Evolutionary conservation across 306 rosid species (phyloP).

Genomic region (Mucuna pruriens): DNA sequence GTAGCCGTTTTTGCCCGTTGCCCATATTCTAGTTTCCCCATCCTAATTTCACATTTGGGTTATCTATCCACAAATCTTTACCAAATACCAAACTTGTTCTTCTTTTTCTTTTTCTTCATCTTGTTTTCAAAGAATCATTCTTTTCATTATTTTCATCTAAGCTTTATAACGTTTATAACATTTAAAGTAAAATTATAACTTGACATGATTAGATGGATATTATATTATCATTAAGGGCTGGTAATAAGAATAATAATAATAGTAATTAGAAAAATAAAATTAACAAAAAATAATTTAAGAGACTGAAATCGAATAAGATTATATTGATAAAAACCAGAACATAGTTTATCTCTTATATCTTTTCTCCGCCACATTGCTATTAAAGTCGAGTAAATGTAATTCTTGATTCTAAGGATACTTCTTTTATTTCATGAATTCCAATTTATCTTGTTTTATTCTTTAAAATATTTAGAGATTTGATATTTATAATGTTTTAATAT

Average conservation of each 20-base stretch:
- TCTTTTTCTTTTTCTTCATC: background rate
- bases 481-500: background rate
- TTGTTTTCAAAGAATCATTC: background rate
- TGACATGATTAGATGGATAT: too few relatives aligned
- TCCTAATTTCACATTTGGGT: conserved; percentile 11
- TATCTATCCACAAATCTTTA: too few relatives aligned
- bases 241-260: too few relatives aligned
- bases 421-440: background rate
- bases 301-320: too few relatives aligned
- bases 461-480: background rate
- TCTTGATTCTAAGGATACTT: background rate
- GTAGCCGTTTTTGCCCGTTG: conserved; percentile 38
- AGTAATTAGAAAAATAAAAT: too few relatives aligned
- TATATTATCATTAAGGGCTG: too few relatives aligned
- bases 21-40: background rate
- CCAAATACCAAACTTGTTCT: too few relatives aligned
- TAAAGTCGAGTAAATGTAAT: background rate
- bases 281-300: too few relatives aligned
- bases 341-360: background rate
- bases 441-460: background rate
- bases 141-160: background rate
- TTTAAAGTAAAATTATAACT: too few relatives aligned
- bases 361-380: background rate
- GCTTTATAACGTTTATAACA: background rate
- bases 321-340: too few relatives aligned